Evolutionary conservation across 768 basidiomycete species (phyloP).

Genomic region (Russula earlei): DNA sequence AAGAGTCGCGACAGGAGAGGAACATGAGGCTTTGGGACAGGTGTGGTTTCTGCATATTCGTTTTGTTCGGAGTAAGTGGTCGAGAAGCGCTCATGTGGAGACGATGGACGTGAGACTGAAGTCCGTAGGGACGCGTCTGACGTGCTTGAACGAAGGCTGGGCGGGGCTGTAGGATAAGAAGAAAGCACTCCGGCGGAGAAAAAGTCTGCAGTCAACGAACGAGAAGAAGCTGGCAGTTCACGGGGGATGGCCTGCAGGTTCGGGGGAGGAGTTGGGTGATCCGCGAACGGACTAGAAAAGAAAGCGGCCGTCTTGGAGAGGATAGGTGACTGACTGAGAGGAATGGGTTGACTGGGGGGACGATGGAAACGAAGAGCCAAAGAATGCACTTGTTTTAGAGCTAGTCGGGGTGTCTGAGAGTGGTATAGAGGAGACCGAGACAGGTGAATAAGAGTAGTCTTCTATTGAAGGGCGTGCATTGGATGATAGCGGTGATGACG

Average conservation of each 20-base stretch:
- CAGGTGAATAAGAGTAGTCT: slow-evolving; percentile 3
- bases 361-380: slow-evolving; percentile 10
- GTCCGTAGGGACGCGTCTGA: slow-evolving; percentile 15
- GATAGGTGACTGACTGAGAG: slow-evolving; percentile 1
- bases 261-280: slow-evolving; percentile 4
- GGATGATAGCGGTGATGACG: not conserved
- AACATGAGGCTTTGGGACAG: slow-evolving; percentile 1
- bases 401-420: slow-evolving; percentile 7
- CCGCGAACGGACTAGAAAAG: slow-evolving; percentile 13
- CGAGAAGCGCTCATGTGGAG: not conserved
- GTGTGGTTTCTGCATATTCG: slow-evolving; percentile 4
- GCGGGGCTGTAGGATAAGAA: slow-evolving; percentile 14
- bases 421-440: slow-evolving; percentile 3
- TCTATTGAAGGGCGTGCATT: not conserved
- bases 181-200: slow-evolving; percentile 5
- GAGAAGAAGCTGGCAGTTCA: slow-evolving; percentile 4
- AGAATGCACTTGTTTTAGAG: slow-evolving; percentile 19
- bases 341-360: not conserved
- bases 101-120: slow-evolving; percentile 10
- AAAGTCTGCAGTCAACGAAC: slow-evolving; percentile 17
- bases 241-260: not conserved
- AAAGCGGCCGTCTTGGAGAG: slow-evolving; percentile 19
- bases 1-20: slow-evolving; percentile 17
- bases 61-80: not conserved
- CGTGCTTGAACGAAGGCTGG: slow-evolving; percentile 18